Evolutionary conservation across 192 early-diverging fungal species (phyloP).

Genomic region (Backusella tuberculispora): DNA sequence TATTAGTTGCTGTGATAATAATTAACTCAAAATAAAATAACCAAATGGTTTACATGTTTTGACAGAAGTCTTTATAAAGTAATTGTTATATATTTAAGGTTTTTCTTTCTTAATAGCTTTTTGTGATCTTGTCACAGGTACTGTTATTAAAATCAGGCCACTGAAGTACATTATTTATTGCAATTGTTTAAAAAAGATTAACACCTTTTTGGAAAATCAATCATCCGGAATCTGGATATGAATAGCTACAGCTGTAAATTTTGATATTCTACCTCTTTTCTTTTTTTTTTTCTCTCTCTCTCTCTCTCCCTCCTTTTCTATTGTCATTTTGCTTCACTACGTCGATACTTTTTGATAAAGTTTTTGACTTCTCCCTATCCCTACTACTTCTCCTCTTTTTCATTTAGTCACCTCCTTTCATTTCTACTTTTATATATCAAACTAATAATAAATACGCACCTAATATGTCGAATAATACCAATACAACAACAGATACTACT

Average conservation of each 20-base stretch:
- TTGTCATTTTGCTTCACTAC: background rate
- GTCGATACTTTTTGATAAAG: constrained; percentile 8
- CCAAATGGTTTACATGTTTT: background rate
- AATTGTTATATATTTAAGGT: background rate
- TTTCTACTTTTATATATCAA: constrained; percentile 1
- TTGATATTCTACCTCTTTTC: background rate
- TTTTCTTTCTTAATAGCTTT: background rate
- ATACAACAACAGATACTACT: background rate
- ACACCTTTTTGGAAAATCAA: constrained; percentile 7
- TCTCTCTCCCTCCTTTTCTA: background rate
- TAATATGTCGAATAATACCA: constrained; percentile 9
- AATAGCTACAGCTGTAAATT: background rate
- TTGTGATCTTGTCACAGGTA: constrained; percentile 2
- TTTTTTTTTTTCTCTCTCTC: background rate
- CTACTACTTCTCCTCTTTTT: background rate
- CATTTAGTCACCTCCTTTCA: constrained; percentile 5
- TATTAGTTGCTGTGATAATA: background rate
- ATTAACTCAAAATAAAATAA: background rate
- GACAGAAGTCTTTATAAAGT: background rate
- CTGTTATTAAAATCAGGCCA: constrained; percentile 10
- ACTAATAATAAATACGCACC: background rate
- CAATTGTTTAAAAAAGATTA: constrained; percentile 8
- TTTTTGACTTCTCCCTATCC: background rate
- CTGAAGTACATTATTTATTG: constrained; percentile 1
- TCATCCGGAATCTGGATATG: background rate